Base-by-base conservation (phyloP, 179 eudicot species). In the Nepenthes alata region DNA sequence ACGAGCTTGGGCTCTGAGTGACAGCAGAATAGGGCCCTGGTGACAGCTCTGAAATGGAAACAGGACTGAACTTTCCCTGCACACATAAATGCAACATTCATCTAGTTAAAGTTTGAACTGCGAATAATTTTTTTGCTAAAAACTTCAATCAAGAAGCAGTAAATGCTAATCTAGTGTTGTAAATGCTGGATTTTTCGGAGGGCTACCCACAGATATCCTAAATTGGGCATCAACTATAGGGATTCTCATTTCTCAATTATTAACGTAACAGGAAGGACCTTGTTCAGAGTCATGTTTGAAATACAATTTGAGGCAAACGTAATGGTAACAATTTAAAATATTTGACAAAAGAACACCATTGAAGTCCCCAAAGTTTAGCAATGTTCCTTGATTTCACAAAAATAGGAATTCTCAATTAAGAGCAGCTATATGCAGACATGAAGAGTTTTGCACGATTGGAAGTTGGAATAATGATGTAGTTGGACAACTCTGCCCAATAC, bases 21-120 rank as follows among this genome's bases (percentile, higher is more conserved):
- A 71, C 63, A 52, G 72, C 66, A 55, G 77, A 69, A 67, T 83
- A 70, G 61, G 83, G 60, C 65, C 77, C 78, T 47, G 86, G 63
- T 15, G 91, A 77, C 37, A 72, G 71, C 61, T 71, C 78, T 57
- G 79, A 61, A 58, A 58, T 36, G 35, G 83, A 65, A 52, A 75
- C 84, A 66, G 81, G 62, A 69, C 59, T 72, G 54, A 69, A 72
- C 62, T 58, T 80, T 41, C 83, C 90, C 95, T 91, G 83, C 58
- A 74, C 10, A 62, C 35, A 62, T 56, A 56, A 44, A 61, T 57
- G 41, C 37, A 61, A 55, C 45, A 41, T 41, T 41, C 8, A n/a
- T 50, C 15, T 3, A 10, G 11, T 2, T 4, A 50, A 8, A 50
- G 4, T 11, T 7, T 7, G n/a, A 11, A 50, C 4, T 50, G 4